Evolutionary conservation across 1,139 yeast genomes (phyloP).

Genomic region (Kodamaea derodonti): DNA sequence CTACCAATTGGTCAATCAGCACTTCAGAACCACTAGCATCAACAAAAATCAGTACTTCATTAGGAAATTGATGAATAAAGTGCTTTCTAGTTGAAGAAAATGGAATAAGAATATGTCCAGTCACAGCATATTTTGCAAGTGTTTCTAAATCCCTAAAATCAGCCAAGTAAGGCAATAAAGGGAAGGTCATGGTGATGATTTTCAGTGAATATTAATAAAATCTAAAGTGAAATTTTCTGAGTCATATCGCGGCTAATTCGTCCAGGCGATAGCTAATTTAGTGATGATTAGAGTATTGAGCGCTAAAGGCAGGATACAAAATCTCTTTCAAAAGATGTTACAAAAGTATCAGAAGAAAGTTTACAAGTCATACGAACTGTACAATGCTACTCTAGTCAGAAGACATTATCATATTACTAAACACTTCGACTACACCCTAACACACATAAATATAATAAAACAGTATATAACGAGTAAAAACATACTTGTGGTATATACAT

Average conservation of each 20-base stretch:
- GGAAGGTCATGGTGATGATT: conserved; percentile 24
- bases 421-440: not conserved
- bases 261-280: not conserved
- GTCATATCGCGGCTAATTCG: not conserved
- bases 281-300: not conserved
- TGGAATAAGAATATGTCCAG: conserved; percentile 39
- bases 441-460: not conserved
- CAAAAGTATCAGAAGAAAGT: too few relatives aligned
- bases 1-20: conserved; percentile 43
- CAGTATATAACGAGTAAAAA: conserved; percentile 1
- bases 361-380: too few relatives aligned
- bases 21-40: conserved; percentile 21
- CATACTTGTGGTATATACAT: conserved; percentile 6
- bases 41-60: conserved; percentile 29
- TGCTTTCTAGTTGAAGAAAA: conserved; percentile 29
- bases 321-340: too few relatives aligned
- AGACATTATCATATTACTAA: too few relatives aligned
- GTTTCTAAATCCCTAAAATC: conserved; percentile 18
- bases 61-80: conserved; percentile 33
- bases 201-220: too few relatives aligned
- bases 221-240: not conserved
- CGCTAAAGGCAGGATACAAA: not conserved
- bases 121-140: conserved; percentile 28
- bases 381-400: too few relatives aligned
- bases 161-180: conserved; percentile 36